phyloP scores from a whole-genome alignment of 2,329 filamentous ascomycete species.

The Paraphoma sp. region DNA sequence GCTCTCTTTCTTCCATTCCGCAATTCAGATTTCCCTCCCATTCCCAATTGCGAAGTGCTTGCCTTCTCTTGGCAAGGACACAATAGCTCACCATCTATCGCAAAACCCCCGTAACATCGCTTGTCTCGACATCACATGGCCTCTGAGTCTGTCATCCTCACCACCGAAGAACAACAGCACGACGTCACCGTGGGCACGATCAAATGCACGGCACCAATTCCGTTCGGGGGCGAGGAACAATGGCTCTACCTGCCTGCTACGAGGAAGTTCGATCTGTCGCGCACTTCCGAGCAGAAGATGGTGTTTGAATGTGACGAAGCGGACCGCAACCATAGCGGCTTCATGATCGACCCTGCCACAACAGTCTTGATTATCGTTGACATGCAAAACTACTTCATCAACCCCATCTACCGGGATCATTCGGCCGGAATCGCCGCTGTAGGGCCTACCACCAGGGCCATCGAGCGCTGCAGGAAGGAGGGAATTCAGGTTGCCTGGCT shows the following conservation, averaged over 20 bases:
- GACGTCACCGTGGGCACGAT: conserved; percentile 35
- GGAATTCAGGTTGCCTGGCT: conserved; percentile 51
- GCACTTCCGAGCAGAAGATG: conserved; percentile 46
- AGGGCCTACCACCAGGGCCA: conserved; percentile 46
- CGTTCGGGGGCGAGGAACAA: conserved; percentile 50
- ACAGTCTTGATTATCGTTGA: conserved; percentile 51
- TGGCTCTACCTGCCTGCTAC: conserved; percentile 51
- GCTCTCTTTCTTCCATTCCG: neutral
- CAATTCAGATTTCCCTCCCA: neutral
- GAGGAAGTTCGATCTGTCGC: conserved; percentile 51
- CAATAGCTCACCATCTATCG: conserved; percentile 3
- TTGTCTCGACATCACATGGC: conserved; percentile 17
- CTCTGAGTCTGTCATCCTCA: conserved; percentile 19
- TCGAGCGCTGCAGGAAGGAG: conserved; percentile 49
- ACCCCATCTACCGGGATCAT: conserved; percentile 39
- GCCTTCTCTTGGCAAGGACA: neutral
- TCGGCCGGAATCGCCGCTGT: conserved; percentile 40
- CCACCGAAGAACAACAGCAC: conserved; percentile 18
- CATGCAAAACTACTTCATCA: conserved; percentile 55
- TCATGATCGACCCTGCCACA: conserved; percentile 50
- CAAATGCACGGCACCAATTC: conserved; percentile 48
- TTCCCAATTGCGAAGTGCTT: neutral
- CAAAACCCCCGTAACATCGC: neutral
- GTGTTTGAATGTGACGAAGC: conserved; percentile 50
- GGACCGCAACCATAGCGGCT: conserved; percentile 49